Conservation (phyloP, 73 alveolate species). For the Uronychia setigera region DNA sequence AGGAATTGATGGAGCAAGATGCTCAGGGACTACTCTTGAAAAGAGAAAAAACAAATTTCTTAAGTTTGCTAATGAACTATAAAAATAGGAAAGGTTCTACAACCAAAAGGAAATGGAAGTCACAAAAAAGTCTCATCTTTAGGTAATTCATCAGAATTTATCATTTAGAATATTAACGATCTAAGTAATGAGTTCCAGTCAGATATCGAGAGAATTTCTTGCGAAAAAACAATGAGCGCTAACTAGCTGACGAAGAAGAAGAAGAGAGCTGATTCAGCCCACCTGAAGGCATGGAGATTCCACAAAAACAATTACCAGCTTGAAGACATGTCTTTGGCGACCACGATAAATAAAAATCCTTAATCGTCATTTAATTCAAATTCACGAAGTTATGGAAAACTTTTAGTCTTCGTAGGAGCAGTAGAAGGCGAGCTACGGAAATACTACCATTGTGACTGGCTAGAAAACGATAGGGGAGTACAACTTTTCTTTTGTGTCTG, state of each 20-base stretch:
- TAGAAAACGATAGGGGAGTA: conserved; percentile 28
- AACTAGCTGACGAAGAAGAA: background rate
- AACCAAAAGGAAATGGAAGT: no score
- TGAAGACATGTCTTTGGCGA: background rate
- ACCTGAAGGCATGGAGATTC: background rate
- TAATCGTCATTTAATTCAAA: background rate
- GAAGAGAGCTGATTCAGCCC: background rate
- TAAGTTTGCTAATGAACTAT: no score
- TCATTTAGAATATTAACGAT: background rate
- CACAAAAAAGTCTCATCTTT: no score
- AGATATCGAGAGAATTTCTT: background rate
- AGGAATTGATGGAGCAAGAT: no score
- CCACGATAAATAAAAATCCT: background rate
- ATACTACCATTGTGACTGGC: no score
- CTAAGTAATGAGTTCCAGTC: background rate
- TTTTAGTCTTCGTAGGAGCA: no score
- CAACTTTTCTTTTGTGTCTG: conserved; percentile 41
- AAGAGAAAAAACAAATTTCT: no score
- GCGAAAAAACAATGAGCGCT: background rate
- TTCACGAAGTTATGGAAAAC: no score
- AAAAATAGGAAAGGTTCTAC: no score
- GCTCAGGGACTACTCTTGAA: no score
- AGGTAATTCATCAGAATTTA: no score
- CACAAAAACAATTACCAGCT: background rate
- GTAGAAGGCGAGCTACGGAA: no score